phyloP scores from a whole-genome alignment of 768 basidiomycete genomes.

The Brasilioporus rufonigricans region DNA sequence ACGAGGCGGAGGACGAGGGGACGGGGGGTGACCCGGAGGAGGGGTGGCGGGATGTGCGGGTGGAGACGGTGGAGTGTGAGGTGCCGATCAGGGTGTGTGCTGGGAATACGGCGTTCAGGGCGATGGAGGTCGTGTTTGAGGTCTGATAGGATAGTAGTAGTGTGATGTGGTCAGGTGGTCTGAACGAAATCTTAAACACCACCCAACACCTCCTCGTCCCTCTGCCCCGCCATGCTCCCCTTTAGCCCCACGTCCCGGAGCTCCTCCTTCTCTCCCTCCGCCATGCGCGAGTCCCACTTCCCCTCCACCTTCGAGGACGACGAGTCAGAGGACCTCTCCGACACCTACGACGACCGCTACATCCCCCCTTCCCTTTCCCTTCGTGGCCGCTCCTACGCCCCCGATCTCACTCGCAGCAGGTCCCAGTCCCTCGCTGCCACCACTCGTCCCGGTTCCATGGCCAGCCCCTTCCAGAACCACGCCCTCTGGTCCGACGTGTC shows the following conservation, averaged over 20 bases:
- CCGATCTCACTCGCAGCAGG: conserved; percentile 68
- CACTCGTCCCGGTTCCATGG: conserved; percentile 50
- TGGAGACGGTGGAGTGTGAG: conserved; percentile 93
- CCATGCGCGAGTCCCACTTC: conserved; percentile 66
- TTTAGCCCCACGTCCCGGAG: too few species aligned
- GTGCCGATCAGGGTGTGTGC: conserved; percentile 88
- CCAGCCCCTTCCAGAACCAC: conserved; percentile 42
- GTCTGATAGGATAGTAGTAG: too few species aligned
- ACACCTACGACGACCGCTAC: conserved; percentile 60
- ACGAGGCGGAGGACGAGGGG: too few species aligned
- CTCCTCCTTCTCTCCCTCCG: conserved; percentile 39
- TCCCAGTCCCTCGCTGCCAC: conserved; percentile 73
- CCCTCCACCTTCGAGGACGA: conserved; percentile 82
- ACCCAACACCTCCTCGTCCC: neutral
- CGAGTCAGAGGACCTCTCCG: conserved; percentile 62
- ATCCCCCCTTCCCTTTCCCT: conserved; percentile 41
- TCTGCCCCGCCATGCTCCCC: neutral
- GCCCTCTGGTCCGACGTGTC: conserved; percentile 63
- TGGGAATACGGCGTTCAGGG: conserved; percentile 84
- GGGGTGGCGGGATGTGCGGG: conserved; percentile 63
- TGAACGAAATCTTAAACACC: too few species aligned
- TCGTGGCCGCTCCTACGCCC: conserved; percentile 58
- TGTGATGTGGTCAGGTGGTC: too few species aligned
- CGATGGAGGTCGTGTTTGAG: conserved; percentile 75
- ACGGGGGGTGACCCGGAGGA: too few species aligned